Conservation (phyloP, 2,329 filamentous ascomycete species). For the Knoxdaviesia capensis region DNA sequence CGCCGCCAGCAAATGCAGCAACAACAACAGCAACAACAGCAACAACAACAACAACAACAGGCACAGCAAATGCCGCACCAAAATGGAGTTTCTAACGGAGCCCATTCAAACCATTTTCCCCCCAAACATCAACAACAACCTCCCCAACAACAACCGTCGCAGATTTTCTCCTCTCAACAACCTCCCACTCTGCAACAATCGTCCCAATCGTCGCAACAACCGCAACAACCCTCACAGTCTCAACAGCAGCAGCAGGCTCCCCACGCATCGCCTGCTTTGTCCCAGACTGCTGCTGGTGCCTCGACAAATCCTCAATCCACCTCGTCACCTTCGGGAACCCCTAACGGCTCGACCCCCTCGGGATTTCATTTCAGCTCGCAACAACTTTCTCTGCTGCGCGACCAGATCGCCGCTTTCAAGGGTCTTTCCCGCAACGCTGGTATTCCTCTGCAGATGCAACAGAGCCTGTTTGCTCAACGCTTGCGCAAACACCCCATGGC, state of each 20-base stretch:
- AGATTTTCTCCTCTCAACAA: too few species aligned
- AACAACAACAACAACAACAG: slow-evolving; percentile 22
- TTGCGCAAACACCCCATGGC: slow-evolving; percentile 32
- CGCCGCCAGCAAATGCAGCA: slow-evolving; percentile 20
- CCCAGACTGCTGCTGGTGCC: background rate
- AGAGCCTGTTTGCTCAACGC: slow-evolving; percentile 60
- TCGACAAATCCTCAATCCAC: slow-evolving; percentile 1
- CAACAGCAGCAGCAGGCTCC: slow-evolving; percentile 9
- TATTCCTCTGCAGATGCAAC: slow-evolving; percentile 59
- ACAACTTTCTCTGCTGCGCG: slow-evolving; percentile 58
- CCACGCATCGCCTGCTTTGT: slow-evolving; percentile 6
- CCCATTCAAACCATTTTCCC: slow-evolving; percentile 8
- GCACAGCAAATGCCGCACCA: slow-evolving; percentile 26
- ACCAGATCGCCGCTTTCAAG: slow-evolving; percentile 85
- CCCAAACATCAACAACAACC: slow-evolving; percentile 4
- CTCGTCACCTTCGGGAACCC: slow-evolving; percentile 6
- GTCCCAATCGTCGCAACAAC: slow-evolving; percentile 2
- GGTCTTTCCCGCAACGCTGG: slow-evolving; percentile 72
- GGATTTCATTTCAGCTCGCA: slow-evolving; percentile 46
- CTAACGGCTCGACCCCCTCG: slow-evolving; percentile 16
- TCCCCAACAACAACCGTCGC: slow-evolving; percentile 10
- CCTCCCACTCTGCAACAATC: too few species aligned
- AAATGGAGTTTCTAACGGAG: slow-evolving; percentile 34
- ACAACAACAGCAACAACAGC: slow-evolving; percentile 23
- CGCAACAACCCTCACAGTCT: slow-evolving; percentile 4